Percentiles rank a stretch among this genome's conserved stretches.
Evolutionary conservation across 1,284 basidiomycete species (phyloP).

Genomic region (Papiliotrema flavescens): DNA sequence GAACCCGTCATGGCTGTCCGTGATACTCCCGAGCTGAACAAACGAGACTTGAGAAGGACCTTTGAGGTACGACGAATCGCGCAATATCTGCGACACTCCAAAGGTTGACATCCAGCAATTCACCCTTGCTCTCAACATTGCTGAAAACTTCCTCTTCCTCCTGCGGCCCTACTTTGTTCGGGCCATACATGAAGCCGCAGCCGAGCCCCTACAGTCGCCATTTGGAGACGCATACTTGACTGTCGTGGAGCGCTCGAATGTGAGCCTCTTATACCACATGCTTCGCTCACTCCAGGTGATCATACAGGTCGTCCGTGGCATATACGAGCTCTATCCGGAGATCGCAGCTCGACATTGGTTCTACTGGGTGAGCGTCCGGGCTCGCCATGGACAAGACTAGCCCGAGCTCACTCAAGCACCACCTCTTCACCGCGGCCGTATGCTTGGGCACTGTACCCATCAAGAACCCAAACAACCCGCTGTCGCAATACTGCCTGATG

Average conservation of each 20-base stretch:
- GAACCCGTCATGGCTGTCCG: slow-evolving; percentile 13
- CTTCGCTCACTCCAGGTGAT: slow-evolving; percentile 11
- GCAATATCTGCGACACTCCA: too few species aligned
- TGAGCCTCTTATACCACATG: slow-evolving; percentile 9
- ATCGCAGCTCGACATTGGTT: slow-evolving; percentile 32
- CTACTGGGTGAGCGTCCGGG: slow-evolving; percentile 19
- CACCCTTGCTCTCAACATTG: slow-evolving; percentile 27
- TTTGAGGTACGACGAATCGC: slow-evolving; percentile 12
- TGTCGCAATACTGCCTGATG: slow-evolving; percentile 21
- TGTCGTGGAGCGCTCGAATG: slow-evolving; percentile 31
- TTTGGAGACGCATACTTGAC: slow-evolving; percentile 31
- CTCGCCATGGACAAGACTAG: background rate
- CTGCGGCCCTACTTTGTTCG: slow-evolving; percentile 34
- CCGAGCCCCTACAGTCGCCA: slow-evolving; percentile 22
- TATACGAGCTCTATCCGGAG: slow-evolving; percentile 25
- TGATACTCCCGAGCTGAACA: slow-evolving; percentile 17
- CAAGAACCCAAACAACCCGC: slow-evolving; percentile 20
- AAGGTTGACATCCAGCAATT: slow-evolving; percentile 16
- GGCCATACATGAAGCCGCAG: slow-evolving; percentile 28
- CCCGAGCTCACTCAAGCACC: slow-evolving; percentile 13
- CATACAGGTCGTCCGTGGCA: slow-evolving; percentile 22
- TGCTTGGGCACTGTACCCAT: slow-evolving; percentile 31
- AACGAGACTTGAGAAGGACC: slow-evolving; percentile 20
- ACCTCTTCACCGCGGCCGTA: slow-evolving; percentile 33
- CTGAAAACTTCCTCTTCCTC: slow-evolving; percentile 28